Evolutionary conservation across 306 rosid genomes (phyloP), one percentile per base, ranked within the genome.

Genomic region (Acacia confusa): DNA sequence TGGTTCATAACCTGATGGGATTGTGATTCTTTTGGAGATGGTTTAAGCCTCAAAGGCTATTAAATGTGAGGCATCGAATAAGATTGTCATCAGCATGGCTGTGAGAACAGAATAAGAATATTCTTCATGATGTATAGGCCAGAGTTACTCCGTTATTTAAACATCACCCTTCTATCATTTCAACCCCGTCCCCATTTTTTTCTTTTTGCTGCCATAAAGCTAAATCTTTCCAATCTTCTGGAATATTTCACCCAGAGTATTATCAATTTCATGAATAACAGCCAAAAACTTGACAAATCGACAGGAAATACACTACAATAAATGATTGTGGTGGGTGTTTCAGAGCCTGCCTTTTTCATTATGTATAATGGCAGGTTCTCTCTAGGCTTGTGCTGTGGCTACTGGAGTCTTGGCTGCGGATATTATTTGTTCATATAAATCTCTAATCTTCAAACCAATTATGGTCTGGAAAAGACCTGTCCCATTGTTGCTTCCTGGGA

Each of bases 401-500:
- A 83, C 96, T 9, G 88, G 89, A 71, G 88, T n/a, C 84, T 76
- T 85, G 78, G 87, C 88, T 92, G 89, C 63, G 24, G 91, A 85
- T 17, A 86, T 11, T 10, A 95, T 61, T 90, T 95, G 97, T 87
- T 96, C 99, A 82, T 0, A 96, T 57, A 96, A 71, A 63, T 96
- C 97, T 83, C 98, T 87, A 27, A 96, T 93, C 92, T 96, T 96
- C 87, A 96, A 88, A 38, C 99, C 99, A 63, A 96, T 78, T 38
- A 96, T 85, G 89, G 99, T 96, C 81, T 96, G 98, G 92, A 96
- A 96, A 64, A 96, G 94, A 76, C 99, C 99, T 0, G 99, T 96
- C 0, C 99, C 99, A 63, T 96, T 96, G 98, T 76, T 96, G 89
- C 99, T 96, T 1, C 99, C 99, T 0, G 99, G 99, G 90, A 96